These are phyloP conservation scores for Tremellales sp. DNA, from an alignment of 1,284 basidiomycete species.

Conservation along the genomic window DNA sequence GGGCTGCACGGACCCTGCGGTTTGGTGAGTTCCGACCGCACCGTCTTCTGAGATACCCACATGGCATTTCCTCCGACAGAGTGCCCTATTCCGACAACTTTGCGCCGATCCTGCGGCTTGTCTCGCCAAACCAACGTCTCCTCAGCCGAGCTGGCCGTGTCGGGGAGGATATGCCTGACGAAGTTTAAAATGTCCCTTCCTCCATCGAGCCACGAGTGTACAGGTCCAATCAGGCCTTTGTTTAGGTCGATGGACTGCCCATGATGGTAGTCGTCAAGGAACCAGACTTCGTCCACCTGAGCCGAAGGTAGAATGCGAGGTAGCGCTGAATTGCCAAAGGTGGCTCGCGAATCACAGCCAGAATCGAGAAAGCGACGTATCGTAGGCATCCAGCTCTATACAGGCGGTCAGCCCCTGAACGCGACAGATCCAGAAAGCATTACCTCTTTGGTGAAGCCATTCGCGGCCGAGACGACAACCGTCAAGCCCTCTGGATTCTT, in stretches of 20 bases:
- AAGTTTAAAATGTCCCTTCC: slow-evolving; percentile 45
- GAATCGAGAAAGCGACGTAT: background rate
- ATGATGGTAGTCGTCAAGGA: slow-evolving; percentile 70
- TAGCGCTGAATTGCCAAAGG: background rate
- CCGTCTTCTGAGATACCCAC: slow-evolving; percentile 50
- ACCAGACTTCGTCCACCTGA: slow-evolving; percentile 71
- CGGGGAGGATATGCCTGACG: slow-evolving; percentile 50
- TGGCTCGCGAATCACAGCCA: background rate
- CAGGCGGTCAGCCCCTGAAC: background rate
- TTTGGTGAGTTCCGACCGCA: slow-evolving; percentile 6
- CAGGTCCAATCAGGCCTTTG: slow-evolving; percentile 50
- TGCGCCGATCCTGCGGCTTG: background rate
- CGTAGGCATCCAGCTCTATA: slow-evolving; percentile 1
- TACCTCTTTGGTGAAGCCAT: slow-evolving; percentile 78
- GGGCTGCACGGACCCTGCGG: slow-evolving; percentile 58
- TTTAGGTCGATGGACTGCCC: slow-evolving; percentile 71
- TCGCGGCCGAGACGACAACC: slow-evolving; percentile 70
- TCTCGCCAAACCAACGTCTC: slow-evolving; percentile 1
- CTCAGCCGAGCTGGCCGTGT: background rate
- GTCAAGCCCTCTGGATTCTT: slow-evolving; percentile 54
- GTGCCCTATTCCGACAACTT: slow-evolving; percentile 64
- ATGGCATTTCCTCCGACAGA: slow-evolving; percentile 71
- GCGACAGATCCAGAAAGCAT: slow-evolving; percentile 20
- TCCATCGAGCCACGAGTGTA: slow-evolving; percentile 41
- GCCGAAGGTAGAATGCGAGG: background rate